Base-by-base conservation (phyloP, 192 early-diverging fungal species). In the Geranomyces variabilis region DNA sequence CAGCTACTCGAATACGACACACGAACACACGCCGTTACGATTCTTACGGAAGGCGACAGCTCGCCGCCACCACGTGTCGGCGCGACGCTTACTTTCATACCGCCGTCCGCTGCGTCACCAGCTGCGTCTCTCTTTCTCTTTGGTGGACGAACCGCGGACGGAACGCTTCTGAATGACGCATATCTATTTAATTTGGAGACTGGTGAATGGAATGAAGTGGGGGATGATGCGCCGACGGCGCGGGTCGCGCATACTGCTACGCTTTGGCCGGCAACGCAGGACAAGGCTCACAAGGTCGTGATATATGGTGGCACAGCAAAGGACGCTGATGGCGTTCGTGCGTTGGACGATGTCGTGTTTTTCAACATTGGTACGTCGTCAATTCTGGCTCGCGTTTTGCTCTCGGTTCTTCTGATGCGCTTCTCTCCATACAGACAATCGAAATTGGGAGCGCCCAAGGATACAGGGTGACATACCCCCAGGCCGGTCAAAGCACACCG, bases 401-500 rank as follows among this genome's bases (percentile, higher is more conserved):
- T 13, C 44, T n/a, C n/a, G n/a, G n/a, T n/a, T n/a, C n/a, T n/a
- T n/a, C n/a, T n/a, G n/a, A n/a, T n/a, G n/a, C n/a, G n/a, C n/a
- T 41, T n/a, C 44, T 30, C 17, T 1, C 6, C 3, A 5, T 19
- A 53, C 21, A n/a, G 51, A 26, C 15, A 17, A n/a, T 53, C 51
- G 51, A 17, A 53, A 64, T 4, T 64, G 62, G 62, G 28, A n/a
- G 14, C 19, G 8, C 6, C 62, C 62, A 15, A 19, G 13, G n/a
- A 21, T 64, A 3, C 15, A 19, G 5, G 62, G 62, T 14, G 41
- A 13, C 36, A 41, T 45, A 17, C 69, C 69, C 7, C 56, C 57
- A 19, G 71, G 63, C 12, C 71, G 71, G 3, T 53, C 71, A 14
- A 26, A 41, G 24, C 71, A 73, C 44, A 66, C 71, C 6, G 64